Evolutionary conservation across 1,284 basidiomycete genomes (phyloP), one percentile per base, ranked within the genome.

Genomic region (Uromyces viciae-fabae): DNA sequence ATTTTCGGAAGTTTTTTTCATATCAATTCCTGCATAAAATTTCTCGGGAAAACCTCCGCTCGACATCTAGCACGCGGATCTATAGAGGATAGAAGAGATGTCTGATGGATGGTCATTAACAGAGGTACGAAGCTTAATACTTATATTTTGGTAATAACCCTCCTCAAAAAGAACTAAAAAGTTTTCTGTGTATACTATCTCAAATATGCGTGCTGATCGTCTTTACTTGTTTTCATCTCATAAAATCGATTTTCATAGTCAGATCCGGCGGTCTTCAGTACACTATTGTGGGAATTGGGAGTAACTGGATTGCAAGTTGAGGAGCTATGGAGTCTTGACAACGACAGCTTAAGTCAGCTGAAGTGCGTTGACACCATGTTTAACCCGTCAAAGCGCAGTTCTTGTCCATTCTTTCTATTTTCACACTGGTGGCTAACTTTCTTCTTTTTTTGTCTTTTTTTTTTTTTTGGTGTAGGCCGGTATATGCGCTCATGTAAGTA

Each of bases 261-360:
- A 28, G 87, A 88, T 75, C 87, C 87, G 1, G 86, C 87, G 46
- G 85, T 88, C 28, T 88, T 88, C 82, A 87, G 86, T 0, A 86
- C 87, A 38, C 84, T 88, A 5, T 84, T 88, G 42, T 79, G 83
- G 15, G 86, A 87, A 49, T 84, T 88, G 38, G 88, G 88, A 75
- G 87, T 88, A 1, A 85, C 85, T 43, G 88, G 88, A 0, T 83
- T 88, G 25, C 86, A 88, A 82, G 88, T 88, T 38, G 87, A 85
- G 83, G 87, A 86, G 60, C 68, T 82, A 33, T 82, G 75, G 54
- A 78, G 78, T 3, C 43, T 83, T 22, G 81, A 75, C 17, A 68
- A 75, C n/a, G 76, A 74, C 2, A 78, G 54, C 58, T 42, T 58
- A 14, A 46, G 43, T 25, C 82, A 58, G n/a, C 68, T 82, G 43